Evolutionary conservation across 2,329 filamentous ascomycete genomes (phyloP), one percentile per base, ranked within the genome.

Genomic region (Rhynchosporium agropyri): DNA sequence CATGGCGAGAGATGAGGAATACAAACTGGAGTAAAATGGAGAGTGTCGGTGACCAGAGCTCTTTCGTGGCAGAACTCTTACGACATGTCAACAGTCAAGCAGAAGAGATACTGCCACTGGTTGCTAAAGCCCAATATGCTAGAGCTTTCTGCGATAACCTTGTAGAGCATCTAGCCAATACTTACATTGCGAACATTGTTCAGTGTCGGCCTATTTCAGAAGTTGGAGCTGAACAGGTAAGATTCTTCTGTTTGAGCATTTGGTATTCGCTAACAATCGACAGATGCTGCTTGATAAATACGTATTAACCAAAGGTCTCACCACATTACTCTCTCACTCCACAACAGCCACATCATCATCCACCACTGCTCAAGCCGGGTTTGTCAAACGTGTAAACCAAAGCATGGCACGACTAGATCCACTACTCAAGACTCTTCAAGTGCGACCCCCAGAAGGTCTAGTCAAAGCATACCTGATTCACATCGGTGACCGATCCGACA

Each of bases 401-500:
- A 89, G 86, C 73, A 95, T 97, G 83, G 86, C 87, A 63, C 91
- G 92, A 69, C 88, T 98, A 68, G 94, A 98, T 72, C 90, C 92
- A 0, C 84, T 99, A 28, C 88, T 99, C 71, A 99, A 99, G 78
- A 98, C 95, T 2, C 84, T 99, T 3, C 95, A 99, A 80, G 94
- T 99, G 54, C 91, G 91, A 33, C 87, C 93, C 0, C 90, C 94
- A 0, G 95, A 99, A 79, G 94, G 91, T 1, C 85, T 99, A 3
- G 93, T 99, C 0, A 94, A 98, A 78, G 95, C 95, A 40, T 99
- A 99, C 75, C 87, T 99, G 40, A 96, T 98, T 76, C 95, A 98
- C 78, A 95, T 99, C 68, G 92, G 87, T 69, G 95, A 99, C 80
- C 88, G 90, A 61, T 96, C 90, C 67, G 95, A 98, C 74, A 85